Evolutionary conservation across 2,329 filamentous ascomycete species (phyloP).

Genomic region (Onygenales sp.): DNA sequence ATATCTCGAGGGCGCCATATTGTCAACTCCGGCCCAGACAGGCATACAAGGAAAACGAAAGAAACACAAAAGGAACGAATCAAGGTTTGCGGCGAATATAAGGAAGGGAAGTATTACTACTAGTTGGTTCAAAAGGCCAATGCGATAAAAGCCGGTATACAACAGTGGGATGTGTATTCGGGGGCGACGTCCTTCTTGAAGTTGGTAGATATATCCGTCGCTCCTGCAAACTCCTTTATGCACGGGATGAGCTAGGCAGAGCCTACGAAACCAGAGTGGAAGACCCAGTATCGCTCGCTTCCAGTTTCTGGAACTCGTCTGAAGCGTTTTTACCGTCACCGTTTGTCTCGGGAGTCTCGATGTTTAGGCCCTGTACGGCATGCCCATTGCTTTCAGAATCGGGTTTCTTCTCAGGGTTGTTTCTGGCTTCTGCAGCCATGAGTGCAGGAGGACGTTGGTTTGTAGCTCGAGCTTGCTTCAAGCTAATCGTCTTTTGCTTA

Average conservation of each 20-base stretch:
- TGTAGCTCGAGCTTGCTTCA: slow-evolving; percentile 79
- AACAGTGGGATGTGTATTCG: background rate
- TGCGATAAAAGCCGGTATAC: background rate
- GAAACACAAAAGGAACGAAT: background rate
- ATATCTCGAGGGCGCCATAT: slow-evolving; percentile 2
- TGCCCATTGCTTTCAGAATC: slow-evolving; percentile 15
- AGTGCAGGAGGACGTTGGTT: slow-evolving; percentile 82
- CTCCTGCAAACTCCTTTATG: background rate
- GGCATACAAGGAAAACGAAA: background rate
- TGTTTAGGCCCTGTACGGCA: slow-evolving; percentile 24
- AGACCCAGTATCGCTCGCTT: background rate
- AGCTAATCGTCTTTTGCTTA: slow-evolving; percentile 91
- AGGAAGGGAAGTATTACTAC: background rate
- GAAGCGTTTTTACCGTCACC: slow-evolving; percentile 8
- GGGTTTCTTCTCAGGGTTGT: slow-evolving; percentile 10
- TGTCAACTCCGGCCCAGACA: background rate
- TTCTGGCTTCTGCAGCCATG: slow-evolving; percentile 49
- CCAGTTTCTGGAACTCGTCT: background rate
- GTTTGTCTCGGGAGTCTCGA: slow-evolving; percentile 14
- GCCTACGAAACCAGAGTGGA: background rate
- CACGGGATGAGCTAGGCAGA: background rate
- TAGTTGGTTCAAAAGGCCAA: too few species aligned
- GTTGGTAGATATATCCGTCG: background rate
- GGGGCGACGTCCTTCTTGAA: background rate
- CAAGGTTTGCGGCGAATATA: background rate